phyloP scores from a whole-genome alignment of 208 protist genomes.

The Wallacemonas sp. region DNA sequence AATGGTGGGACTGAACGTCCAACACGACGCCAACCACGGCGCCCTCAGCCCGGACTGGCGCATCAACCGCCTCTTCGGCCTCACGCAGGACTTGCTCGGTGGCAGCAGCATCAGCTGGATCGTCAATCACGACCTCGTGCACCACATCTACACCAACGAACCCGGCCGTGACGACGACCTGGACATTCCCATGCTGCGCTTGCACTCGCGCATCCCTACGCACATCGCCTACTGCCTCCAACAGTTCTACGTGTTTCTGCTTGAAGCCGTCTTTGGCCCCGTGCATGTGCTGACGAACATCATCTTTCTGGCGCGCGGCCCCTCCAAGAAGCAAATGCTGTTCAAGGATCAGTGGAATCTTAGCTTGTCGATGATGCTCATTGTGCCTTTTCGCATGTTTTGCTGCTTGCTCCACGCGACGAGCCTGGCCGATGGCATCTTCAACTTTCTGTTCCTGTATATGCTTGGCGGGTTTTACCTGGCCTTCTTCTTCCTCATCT shows the following conservation, averaged over 20 bases:
- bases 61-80: conserved; percentile 62
- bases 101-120: conserved; percentile 83
- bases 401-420: conserved; percentile 61
- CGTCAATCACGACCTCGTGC: conserved; percentile 69
- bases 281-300: conserved; percentile 69
- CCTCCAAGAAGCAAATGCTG: conserved; percentile 52
- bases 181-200: conserved; percentile 68
- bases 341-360: conserved; percentile 59
- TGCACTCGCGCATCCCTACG: conserved; percentile 60
- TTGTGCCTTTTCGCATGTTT: conserved; percentile 56
- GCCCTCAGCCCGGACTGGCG: conserved; percentile 54
- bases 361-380: conserved; percentile 48
- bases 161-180: conserved; percentile 64
- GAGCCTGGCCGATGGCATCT: conserved; percentile 35
- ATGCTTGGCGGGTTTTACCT: conserved; percentile 77
- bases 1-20: conserved; percentile 81
- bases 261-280: conserved; percentile 71
- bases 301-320: conserved; percentile 54
- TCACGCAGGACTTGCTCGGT: conserved; percentile 68
- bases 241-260: conserved; percentile 72
- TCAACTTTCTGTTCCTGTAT: conserved; percentile 61
- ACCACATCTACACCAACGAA: conserved; percentile 83
- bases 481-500: conserved; percentile 83
- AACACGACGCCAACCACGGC: conserved; percentile 86
- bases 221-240: conserved; percentile 67